Evolutionary conservation across 768 basidiomycete species (phyloP).

Genomic region (Neoboletus magnificus): DNA sequence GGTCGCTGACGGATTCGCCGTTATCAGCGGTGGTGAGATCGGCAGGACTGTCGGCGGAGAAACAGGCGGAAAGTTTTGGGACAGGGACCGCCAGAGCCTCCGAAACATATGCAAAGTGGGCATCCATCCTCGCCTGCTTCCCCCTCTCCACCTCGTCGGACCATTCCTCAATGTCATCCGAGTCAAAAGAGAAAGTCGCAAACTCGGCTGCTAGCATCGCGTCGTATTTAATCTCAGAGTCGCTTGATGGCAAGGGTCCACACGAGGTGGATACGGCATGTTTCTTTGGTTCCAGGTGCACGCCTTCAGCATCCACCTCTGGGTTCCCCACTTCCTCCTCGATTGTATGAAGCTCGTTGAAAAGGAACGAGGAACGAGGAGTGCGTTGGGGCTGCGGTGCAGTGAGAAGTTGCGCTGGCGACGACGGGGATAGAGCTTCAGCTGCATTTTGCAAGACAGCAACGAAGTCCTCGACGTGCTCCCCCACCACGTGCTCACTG

Average conservation of each 20-base stretch:
- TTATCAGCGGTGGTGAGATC: background rate
- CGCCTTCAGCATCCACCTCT: background rate
- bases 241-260: background rate
- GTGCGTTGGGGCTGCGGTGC: background rate
- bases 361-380: background rate
- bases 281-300: background rate
- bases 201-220: slow-evolving; percentile 9
- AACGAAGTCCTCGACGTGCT: slow-evolving; percentile 2
- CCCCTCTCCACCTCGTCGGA: slow-evolving; percentile 10
- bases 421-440: background rate
- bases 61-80: slow-evolving; percentile 6
- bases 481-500: background rate
- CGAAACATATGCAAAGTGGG: slow-evolving; percentile 11
- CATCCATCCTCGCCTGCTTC: slow-evolving; percentile 11
- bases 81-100: slow-evolving; percentile 9
- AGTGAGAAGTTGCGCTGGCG: background rate
- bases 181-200: slow-evolving; percentile 7
- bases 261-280: background rate
- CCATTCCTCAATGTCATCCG: slow-evolving; percentile 14
- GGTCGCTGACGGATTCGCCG: background rate
- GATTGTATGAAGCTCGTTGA: background rate
- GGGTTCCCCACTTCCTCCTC: background rate
- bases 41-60: background rate
- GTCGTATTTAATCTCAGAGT: slow-evolving; percentile 7
- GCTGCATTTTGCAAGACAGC: background rate